Base-by-base conservation (phyloP, 257 asterid genomes). In the Solanum sparsipilum region DNA sequence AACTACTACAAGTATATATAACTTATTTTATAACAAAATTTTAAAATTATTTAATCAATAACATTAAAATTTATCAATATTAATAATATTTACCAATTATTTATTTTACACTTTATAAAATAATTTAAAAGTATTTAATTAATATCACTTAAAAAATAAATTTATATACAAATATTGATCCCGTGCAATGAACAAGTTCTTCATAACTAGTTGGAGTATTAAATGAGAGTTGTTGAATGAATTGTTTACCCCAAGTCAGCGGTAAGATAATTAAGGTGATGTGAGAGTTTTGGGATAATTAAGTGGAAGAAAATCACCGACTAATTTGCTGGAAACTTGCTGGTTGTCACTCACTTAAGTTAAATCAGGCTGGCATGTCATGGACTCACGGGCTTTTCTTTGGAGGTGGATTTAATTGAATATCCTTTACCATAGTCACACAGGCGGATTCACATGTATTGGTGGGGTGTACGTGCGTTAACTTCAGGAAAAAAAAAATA, bases 401-500 rank as follows among this genome's bases (percentile, higher is more conserved):
- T 52, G 63, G 63, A 29, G 36, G 38, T 31, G 76, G 23, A 52
- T 52, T 52, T 29, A 70, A 29, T 29, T 70, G 75, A 29, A 29
- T 68, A 13, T 13, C 9, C 13, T 68, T 68, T 68, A 68, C 23
- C 35, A 13, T 70, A 70, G 29, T 48, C 60, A 48, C 21, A 48
- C 60, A 15, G 60, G 21, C 58, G 0, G 60, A 48, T 5, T 48
- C 3, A 48, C 60, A 48, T 48, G 21, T 5, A 15, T 15, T 2
- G 21, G 7, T 48, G 3, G 20, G 21, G 7, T 48, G 58, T 0
- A 48, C 1, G 46, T 3, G 46, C 10, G 7, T 15, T 48, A 5
- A 48, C 7, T 48, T 48, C 6, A 5, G 44, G 11, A 4, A 15
- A 48, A 4, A 48, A 1, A 4, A 5, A 0, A 0, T 48, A 0